Percentiles rank a stretch among this genome's conserved stretches.
These are phyloP conservation scores for Populus hybrid DNA, from an alignment of 441 rosid species.

Conservation along the genomic window DNA sequence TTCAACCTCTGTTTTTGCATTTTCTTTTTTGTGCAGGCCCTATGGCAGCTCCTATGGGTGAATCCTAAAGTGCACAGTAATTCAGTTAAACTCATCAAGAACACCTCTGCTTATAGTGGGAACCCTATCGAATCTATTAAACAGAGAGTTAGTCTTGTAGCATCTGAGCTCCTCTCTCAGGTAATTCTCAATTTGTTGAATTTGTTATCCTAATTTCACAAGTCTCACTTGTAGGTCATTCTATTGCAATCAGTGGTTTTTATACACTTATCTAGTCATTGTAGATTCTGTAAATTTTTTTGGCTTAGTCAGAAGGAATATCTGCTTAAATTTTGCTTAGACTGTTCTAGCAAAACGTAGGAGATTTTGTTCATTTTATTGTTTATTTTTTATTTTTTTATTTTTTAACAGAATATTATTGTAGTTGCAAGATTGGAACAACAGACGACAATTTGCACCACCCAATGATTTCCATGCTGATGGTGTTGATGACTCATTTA, in stretches of 20 bases:
- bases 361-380: constrained; percentile 7
- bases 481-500: constrained; percentile 80
- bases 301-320: background rate
- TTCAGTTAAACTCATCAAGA: constrained; percentile 42
- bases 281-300: background rate
- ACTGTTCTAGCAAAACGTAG: constrained; percentile 8
- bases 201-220: constrained; percentile 9
- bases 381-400: background rate
- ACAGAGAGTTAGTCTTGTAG: constrained; percentile 67
- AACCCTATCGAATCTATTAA: constrained; percentile 61
- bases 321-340: constrained; percentile 1
- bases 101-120: constrained; percentile 40
- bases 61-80: constrained; percentile 54
- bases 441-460: constrained; percentile 71
- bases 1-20: constrained; percentile 13
- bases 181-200: constrained; percentile 32
- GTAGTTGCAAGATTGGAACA: constrained; percentile 99
- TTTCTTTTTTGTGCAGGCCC: constrained; percentile 51
- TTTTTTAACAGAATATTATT: constrained; percentile 20
- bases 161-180: constrained; percentile 95
- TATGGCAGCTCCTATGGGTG: constrained; percentile 95
- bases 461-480: constrained; percentile 93
- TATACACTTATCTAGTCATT: background rate
- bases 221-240: background rate
- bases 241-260: background rate